These are phyloP conservation scores for Amanita jacksonii DNA, from an alignment of 768 basidiomycete genomes.

Conservation along the genomic window DNA sequence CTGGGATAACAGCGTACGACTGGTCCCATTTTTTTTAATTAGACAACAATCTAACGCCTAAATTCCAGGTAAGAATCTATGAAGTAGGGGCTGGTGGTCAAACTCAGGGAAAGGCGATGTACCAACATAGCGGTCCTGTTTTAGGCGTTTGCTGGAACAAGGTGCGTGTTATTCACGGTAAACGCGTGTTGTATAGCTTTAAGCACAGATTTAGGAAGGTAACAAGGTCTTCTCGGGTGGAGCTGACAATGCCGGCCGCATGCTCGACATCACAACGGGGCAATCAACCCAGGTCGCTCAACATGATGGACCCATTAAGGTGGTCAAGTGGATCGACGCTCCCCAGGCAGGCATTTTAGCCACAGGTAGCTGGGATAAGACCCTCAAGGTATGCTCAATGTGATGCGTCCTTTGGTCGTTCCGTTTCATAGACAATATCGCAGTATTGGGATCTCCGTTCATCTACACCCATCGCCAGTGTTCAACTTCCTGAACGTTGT, in stretches of 20 bases:
- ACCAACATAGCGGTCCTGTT: slow-evolving; percentile 84
- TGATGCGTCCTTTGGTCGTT: neutral
- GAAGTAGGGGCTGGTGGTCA: slow-evolving; percentile 76
- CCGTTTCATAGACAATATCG: slow-evolving; percentile 2
- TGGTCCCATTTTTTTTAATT: neutral
- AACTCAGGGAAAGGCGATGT: slow-evolving; percentile 85
- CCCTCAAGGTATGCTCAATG: slow-evolving; percentile 68
- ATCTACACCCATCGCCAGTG: slow-evolving; percentile 64
- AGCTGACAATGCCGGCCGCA: slow-evolving; percentile 90
- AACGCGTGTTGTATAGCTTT: slow-evolving; percentile 7
- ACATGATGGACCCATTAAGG: slow-evolving; percentile 84
- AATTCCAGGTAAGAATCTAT: slow-evolving; percentile 78
- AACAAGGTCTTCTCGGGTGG: slow-evolving; percentile 88
- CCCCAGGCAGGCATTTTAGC: slow-evolving; percentile 69
- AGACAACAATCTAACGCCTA: slow-evolving; percentile 6
- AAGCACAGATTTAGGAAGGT: slow-evolving; percentile 54
- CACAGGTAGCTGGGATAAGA: slow-evolving; percentile 98
- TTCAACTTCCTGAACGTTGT: slow-evolving; percentile 83
- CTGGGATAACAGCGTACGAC: slow-evolving; percentile 85
- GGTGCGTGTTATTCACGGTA: slow-evolving; percentile 30
- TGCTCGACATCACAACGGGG: slow-evolving; percentile 84
- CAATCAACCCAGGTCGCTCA: slow-evolving; percentile 77
- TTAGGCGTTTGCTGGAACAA: slow-evolving; percentile 88
- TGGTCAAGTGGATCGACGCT: slow-evolving; percentile 73
- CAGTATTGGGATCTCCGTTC: slow-evolving; percentile 92